A percentile compares a stretch with the other conserved stretches of the same genome.
phyloP scores from a whole-genome alignment of 306 rosid species.

The Quercus wislizeni region DNA sequence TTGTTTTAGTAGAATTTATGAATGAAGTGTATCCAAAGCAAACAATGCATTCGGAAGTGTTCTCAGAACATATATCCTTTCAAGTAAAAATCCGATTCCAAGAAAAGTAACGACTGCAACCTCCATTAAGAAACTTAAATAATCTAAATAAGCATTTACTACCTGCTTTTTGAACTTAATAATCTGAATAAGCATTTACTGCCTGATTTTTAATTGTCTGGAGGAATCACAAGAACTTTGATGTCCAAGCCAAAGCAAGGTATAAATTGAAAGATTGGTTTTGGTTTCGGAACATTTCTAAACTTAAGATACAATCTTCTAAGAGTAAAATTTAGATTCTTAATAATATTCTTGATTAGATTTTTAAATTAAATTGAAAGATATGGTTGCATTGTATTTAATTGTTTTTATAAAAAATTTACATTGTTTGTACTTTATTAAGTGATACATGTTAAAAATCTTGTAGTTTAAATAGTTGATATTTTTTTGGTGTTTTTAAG shows the following conservation, averaged over 20 bases:
- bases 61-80: not conserved
- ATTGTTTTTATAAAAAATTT: too few relatives aligned
- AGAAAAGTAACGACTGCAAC: not conserved
- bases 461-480: too few relatives aligned
- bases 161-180: not conserved
- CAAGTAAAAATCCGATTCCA: not conserved
- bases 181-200: constrained; percentile 3
- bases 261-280: not conserved
- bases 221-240: constrained; percentile 11
- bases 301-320: too few relatives aligned
- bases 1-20: not conserved
- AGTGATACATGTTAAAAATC: too few relatives aligned
- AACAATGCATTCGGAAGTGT: not conserved
- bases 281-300: too few relatives aligned
- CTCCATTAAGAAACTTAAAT: not conserved
- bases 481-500: too few relatives aligned
- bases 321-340: too few relatives aligned
- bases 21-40: not conserved
- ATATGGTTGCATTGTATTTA: too few relatives aligned
- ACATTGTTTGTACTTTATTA: too few relatives aligned
- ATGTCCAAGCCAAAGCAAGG: constrained; percentile 26
- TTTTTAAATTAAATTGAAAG: too few relatives aligned
- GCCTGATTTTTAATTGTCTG: not conserved
- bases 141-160: constrained; percentile 1
- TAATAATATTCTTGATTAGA: too few relatives aligned